Base-by-base conservation (phyloP, 495 filamentous ascomycete species). In the Penicillium mononematosum region DNA sequence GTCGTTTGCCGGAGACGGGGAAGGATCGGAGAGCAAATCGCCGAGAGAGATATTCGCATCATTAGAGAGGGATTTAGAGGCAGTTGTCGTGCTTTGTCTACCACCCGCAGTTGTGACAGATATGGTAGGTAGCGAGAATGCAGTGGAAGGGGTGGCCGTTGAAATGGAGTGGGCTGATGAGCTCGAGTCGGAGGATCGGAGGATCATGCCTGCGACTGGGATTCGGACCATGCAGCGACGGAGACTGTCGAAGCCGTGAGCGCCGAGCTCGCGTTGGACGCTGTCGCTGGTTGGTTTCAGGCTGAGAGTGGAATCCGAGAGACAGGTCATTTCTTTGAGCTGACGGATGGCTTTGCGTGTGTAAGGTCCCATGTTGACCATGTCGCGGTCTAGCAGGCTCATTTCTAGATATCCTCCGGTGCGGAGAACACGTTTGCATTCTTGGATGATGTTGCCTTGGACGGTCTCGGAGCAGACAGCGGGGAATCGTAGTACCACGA, bases 321-420 rank as follows among this genome's bases (percentile, higher is more conserved):
- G 70, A 55, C 85, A 88, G 58, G 94, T 86, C 60, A 82, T 82
- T 56, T 90, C 84, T 66, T 96, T 96, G 48, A 97, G 72, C 9
- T 75, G 81, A 12, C 91, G 83, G 20, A 97, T 85, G 0, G 90
- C 86, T 54, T 85, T 83, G 11, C 92, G 83, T 4, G 88, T 86
- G 46, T 82, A 81, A 55, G 81, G 86, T 12, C 93, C 85, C 88
- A 96, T 89, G 69, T 96, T 87, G 64, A 95, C 84, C 75, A 98
- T 79, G 67, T 95, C 87, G 34, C 92, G 78, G 62, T 97, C 90
- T 10, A 96, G 78, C 58, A 96, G 78, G 52, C 87, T 87, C 70
- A 96, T 79, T 66, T 96, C 94, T 22, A 99, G 79, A 61, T 92
- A 92, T 3, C 94, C 94, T 10, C 91, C 92, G 1, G 93, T 88